phyloP scores from a whole-genome alignment of 2,329 filamentous ascomycete genomes.

The Scedosporium aurantiacum region DNA sequence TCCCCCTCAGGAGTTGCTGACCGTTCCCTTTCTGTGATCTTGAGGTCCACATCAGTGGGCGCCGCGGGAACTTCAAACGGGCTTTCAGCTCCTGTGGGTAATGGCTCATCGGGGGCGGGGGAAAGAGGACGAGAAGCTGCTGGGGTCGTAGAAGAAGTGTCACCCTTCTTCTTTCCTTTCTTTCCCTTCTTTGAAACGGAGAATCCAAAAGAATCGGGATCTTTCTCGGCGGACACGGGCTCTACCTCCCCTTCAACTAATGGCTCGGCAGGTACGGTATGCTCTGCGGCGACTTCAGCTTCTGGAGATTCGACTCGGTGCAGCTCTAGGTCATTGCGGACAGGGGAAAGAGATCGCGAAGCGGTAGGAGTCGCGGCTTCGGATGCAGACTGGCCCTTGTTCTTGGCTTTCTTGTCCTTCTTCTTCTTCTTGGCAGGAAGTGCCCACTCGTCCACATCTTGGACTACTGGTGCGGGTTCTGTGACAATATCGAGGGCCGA shows the following conservation, averaged over 20 bases:
- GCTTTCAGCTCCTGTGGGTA: not conserved
- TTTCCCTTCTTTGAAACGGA: constrained; percentile 4
- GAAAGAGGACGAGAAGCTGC: constrained; percentile 9
- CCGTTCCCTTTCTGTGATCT: not conserved
- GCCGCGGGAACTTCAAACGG: not conserved
- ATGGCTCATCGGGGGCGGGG: not conserved
- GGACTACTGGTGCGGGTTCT: not conserved
- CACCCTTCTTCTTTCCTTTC: constrained; percentile 8
- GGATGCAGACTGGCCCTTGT: not conserved
- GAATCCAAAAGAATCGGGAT: not conserved
- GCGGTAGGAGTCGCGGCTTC: not conserved
- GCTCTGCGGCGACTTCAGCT: not conserved
- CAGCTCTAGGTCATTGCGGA: not conserved
- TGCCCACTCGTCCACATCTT: not conserved
- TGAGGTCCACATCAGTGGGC: not conserved
- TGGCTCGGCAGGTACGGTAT: not conserved
- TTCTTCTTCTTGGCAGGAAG: constrained; percentile 11
- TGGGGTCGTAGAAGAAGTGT: constrained; percentile 14
- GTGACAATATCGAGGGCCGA: not conserved
- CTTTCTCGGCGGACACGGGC: not conserved
- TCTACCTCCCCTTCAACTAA: not conserved
- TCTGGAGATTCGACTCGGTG: not conserved
- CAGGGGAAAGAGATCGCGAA: not conserved
- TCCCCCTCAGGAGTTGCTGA: not conserved
- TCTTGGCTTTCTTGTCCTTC: constrained; percentile 13